Conservation (phyloP, 768 basidiomycete species). For the Mycena alexandri region DNA sequence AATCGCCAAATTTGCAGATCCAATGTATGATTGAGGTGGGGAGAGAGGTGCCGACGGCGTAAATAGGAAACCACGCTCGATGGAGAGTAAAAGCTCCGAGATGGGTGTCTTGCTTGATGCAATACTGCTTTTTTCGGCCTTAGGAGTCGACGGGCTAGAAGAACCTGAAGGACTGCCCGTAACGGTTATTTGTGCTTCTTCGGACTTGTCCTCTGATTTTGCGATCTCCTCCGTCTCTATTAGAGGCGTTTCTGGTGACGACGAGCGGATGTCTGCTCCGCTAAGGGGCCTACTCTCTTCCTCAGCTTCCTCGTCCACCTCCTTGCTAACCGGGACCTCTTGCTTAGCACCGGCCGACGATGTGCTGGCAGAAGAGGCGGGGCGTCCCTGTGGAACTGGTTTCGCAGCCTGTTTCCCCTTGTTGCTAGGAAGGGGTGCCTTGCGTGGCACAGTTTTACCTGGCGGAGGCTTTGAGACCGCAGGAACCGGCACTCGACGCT, state of each 20-base stretch:
- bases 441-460: conserved; percentile 22
- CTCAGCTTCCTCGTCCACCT: neutral
- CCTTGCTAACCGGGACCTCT: neutral
- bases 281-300: neutral
- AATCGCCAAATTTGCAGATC: conserved; percentile 30
- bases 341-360: neutral
- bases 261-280: neutral
- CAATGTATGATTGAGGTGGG: conserved; percentile 62
- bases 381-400: neutral
- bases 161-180: neutral
- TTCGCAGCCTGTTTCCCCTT: conserved; percentile 4
- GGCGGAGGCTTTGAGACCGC: neutral
- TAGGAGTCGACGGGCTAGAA: conserved; percentile 20
- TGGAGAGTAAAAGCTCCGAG: conserved; percentile 71
- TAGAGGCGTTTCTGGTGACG: neutral
- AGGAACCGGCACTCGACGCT: conserved; percentile 33
- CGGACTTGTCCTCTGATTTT: neutral
- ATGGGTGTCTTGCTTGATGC: conserved; percentile 67
- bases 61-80: conserved; percentile 77
- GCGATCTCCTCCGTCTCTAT: neutral
- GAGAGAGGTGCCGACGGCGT: conserved; percentile 74
- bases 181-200: neutral
- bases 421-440: conserved; percentile 6
- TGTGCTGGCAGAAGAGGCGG: neutral
- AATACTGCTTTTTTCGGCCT: conserved; percentile 1